phyloP scores from a whole-genome alignment of 1,284 basidiomycete genomes.

The Ceratobasidium theobromae region DNA sequence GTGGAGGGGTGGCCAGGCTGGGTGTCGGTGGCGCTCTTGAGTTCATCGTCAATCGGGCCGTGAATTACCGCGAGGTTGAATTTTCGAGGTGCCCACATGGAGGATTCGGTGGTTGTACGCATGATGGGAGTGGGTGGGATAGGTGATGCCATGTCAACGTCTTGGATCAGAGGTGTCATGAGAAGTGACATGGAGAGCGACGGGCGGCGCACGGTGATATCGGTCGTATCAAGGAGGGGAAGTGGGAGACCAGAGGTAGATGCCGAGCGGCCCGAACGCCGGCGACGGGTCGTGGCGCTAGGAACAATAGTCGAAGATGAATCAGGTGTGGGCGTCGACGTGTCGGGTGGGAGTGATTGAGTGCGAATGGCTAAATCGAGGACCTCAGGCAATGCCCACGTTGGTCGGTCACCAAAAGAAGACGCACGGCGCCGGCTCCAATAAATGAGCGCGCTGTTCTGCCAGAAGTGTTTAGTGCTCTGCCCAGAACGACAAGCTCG shows the following conservation, averaged over 20 bases:
- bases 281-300: not conserved
- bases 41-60: conserved; percentile 14
- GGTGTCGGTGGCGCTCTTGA: not conserved
- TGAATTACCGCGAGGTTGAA: not conserved
- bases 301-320: not conserved
- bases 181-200: conserved; percentile 10
- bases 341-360: no score
- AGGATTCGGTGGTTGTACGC: conserved; percentile 28
- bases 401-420: conserved; percentile 28
- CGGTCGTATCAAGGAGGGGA: conserved; percentile 13
- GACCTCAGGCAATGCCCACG: conserved; percentile 6
- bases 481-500: not conserved
- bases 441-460: conserved; percentile 30
- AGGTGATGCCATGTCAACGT: conserved; percentile 22
- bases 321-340: not conserved
- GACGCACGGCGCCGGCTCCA: conserved; percentile 31
- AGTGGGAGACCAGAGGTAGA: conserved; percentile 17
- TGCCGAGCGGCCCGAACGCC: conserved; percentile 13
- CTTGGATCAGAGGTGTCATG: conserved; percentile 18
- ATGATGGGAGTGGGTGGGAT: conserved; percentile 16
- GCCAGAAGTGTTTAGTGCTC: not conserved
- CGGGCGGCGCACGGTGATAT: conserved; percentile 9
- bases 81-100: conserved; percentile 24
- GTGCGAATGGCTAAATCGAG: no score
- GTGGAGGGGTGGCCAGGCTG: not conserved